These are phyloP conservation scores for Candida oleophila DNA, from an alignment of 805 yeast genomes.

Conservation along the genomic window DNA sequence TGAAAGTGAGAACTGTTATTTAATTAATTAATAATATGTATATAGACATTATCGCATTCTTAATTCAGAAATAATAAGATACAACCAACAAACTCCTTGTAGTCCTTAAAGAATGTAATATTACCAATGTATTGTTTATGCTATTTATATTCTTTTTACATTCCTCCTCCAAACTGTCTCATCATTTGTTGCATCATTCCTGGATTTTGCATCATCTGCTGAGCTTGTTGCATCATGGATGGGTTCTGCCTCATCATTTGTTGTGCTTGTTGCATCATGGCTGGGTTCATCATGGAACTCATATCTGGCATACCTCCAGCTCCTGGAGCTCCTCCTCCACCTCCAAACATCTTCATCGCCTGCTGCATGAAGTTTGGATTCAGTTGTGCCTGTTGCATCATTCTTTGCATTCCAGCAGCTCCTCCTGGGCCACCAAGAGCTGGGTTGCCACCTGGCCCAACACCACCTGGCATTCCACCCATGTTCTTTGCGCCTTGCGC, in stretches of 20 bases:
- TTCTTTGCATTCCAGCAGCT: slow-evolving; percentile 47
- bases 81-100: no score
- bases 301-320: slow-evolving; percentile 45
- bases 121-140: no score
- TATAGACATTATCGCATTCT: not conserved
- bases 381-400: slow-evolving; percentile 56
- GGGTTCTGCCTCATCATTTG: slow-evolving; percentile 47
- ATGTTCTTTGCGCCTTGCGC: slow-evolving; percentile 63
- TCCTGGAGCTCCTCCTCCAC: slow-evolving; percentile 33
- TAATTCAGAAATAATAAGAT: not conserved
- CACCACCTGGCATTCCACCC: slow-evolving; percentile 29
- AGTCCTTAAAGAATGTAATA: no score
- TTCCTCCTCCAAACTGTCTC: slow-evolving; percentile 75
- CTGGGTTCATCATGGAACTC: slow-evolving; percentile 60
- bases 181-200: slow-evolving; percentile 71
- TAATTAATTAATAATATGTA: no score
- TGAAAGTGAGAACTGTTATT: not conserved
- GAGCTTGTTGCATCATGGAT: slow-evolving; percentile 44
- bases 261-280: slow-evolving; percentile 47
- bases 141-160: slow-evolving; percentile 28
- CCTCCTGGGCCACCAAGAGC: slow-evolving; percentile 14
- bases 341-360: slow-evolving; percentile 64
- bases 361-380: slow-evolving; percentile 55
- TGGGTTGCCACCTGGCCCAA: slow-evolving; percentile 10
- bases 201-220: slow-evolving; percentile 51